Evolutionary conservation across 2,329 filamentous ascomycete species (phyloP).

Genomic region (Fusarium sp.): DNA sequence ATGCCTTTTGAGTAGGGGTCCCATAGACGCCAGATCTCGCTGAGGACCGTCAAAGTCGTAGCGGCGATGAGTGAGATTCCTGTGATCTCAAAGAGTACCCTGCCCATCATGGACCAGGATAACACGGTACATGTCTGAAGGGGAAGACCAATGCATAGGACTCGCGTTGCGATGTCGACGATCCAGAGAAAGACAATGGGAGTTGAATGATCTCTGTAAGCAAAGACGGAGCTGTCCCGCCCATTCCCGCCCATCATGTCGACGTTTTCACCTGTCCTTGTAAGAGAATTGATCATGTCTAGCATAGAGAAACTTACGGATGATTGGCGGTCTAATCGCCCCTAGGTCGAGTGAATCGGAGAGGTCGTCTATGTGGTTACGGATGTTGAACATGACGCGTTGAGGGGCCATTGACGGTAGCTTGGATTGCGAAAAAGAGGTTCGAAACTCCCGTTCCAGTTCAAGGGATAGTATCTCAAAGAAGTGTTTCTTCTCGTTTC

Average conservation of each 20-base stretch:
- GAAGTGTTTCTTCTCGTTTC: slow-evolving; percentile 34
- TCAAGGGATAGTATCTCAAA: slow-evolving; percentile 44
- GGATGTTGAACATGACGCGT: slow-evolving; percentile 42
- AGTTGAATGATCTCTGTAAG: slow-evolving; percentile 22
- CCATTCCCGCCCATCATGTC: slow-evolving; percentile 38
- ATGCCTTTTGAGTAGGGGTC: slow-evolving; percentile 37
- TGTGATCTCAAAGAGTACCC: not conserved
- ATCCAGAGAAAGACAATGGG: slow-evolving; percentile 35
- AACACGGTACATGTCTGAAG: slow-evolving; percentile 34
- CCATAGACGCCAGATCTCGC: slow-evolving; percentile 43
- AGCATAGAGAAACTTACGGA: slow-evolving; percentile 31
- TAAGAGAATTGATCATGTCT: not conserved
- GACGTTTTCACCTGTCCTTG: slow-evolving; percentile 39
- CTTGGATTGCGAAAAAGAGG: slow-evolving; percentile 5
- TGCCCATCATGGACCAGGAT: not conserved
- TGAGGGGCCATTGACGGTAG: slow-evolving; percentile 34
- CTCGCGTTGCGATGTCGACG: slow-evolving; percentile 12
- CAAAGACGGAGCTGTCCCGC: slow-evolving; percentile 31
- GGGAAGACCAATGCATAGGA: slow-evolving; percentile 27
- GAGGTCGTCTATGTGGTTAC: slow-evolving; percentile 44
- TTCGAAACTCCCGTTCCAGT: slow-evolving; percentile 39
- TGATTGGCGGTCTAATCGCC: slow-evolving; percentile 28
- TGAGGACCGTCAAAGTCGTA: slow-evolving; percentile 28
- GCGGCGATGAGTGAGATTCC: slow-evolving; percentile 20
- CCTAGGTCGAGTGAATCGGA: slow-evolving; percentile 34